Base-by-base conservation (phyloP, 768 basidiomycete genomes). In the Piloderma croceum region DNA sequence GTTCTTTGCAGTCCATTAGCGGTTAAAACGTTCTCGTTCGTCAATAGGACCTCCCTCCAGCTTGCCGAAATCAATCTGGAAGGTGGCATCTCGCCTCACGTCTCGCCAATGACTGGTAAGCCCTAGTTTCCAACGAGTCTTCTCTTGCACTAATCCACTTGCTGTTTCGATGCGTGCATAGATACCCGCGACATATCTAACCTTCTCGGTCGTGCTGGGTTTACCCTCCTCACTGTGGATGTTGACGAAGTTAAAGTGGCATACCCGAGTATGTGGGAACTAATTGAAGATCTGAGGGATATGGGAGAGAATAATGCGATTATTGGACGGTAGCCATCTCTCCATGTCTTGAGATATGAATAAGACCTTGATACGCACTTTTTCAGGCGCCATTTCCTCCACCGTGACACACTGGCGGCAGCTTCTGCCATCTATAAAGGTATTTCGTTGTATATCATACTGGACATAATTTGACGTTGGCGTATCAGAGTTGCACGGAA, bases 301-400 rank as follows among this genome's bases (percentile, higher is more conserved):
- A 99, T 99, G 96, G 96, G 96, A 15, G 96, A 99, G 58, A 80
- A 77, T 36, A 98, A 96, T 56, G 90, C 92, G 9, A 76, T 98
- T 32, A 65, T 93, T 23, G 90, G 87, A 52, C 70, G 90, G 83
- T 89, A 45, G n/a, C n/a, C n/a, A n/a, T n/a, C n/a, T n/a, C n/a
- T n/a, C n/a, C n/a, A n/a, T n/a, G n/a, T n/a, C n/a, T 15, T 29
- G 27, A 9, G 27, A 29, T 15, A 20, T 18, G 12, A 29, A 12
- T 33, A 19, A 31, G 21, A 13, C 85, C 15, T 50, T 80, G 5
- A 77, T 77, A 37, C 58, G 80, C 69, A 40, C 18, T 5, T 40
- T 40, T 38, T 17, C 49, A 87, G 89, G 45, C 76, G 83, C 23
- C 71, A 77, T 45, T 72, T 71, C 39, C 67, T 90, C 25, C 81